Evolutionary conservation across 345 rosid species (phyloP).

Genomic region (Hirschfeldia incana): DNA sequence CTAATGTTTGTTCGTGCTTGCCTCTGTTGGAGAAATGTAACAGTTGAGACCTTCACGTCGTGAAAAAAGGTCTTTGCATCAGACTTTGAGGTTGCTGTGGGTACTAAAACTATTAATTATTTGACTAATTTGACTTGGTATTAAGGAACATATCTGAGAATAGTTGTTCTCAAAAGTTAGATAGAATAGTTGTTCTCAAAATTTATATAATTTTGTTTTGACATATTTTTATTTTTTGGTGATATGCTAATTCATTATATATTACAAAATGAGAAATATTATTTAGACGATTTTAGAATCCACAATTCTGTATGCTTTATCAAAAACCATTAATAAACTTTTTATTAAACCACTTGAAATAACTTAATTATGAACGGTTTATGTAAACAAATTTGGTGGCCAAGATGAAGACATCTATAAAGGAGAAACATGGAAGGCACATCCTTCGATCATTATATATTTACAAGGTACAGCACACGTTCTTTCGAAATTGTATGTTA

Average conservation of each 20-base stretch:
- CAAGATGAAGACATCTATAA: neutral
- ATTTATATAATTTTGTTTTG: neutral
- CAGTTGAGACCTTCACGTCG: slow-evolving; percentile 44
- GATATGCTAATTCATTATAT: neutral
- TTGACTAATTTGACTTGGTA: neutral
- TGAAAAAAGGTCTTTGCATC: neutral
- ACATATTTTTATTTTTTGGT: neutral
- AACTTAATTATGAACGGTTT: neutral
- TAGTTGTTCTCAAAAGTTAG: neutral
- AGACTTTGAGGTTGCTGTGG: neutral
- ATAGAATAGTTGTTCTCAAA: neutral
- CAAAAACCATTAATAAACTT: neutral
- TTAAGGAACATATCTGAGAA: neutral
- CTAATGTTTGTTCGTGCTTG: slow-evolving; percentile 35
- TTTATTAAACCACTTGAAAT: neutral
- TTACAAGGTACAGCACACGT: neutral
- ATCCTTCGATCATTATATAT: neutral
- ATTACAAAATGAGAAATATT: neutral
- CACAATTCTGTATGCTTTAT: neutral
- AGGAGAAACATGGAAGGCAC: neutral
- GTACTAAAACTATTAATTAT: neutral
- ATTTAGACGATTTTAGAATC: neutral
- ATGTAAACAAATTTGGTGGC: neutral
- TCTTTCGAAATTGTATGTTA: no score
- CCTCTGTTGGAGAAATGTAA: slow-evolving; percentile 32